Percentiles rank a stretch among this genome's conserved stretches.
These are phyloP conservation scores for Eucalyptus viminalis DNA, from an alignment of 345 rosid species.

Conservation along the genomic window DNA sequence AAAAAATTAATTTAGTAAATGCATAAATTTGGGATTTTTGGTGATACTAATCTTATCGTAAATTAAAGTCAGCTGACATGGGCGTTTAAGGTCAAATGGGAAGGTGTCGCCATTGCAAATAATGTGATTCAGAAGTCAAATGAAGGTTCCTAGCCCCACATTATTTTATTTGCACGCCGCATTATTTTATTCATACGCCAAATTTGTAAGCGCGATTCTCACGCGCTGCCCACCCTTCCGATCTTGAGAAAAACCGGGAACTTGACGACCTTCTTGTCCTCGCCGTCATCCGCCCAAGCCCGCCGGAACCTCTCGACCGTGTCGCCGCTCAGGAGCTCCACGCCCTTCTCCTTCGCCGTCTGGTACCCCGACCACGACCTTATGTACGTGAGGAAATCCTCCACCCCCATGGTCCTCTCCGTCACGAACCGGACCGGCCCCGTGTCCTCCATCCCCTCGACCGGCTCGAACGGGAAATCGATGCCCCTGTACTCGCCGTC, in stretches of 20 bases:
- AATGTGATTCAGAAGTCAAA: not conserved
- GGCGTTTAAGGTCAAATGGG: too few species aligned
- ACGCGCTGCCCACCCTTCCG: conserved; percentile 34
- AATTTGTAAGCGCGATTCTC: not conserved
- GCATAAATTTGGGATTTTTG: too few species aligned
- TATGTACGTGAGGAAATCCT: conserved; percentile 37
- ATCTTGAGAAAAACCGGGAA: conserved; percentile 56
- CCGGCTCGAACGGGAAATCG: conserved; percentile 65
- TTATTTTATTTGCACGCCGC: not conserved
- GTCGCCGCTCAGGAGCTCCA: conserved; percentile 42
- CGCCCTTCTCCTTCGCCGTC: conserved; percentile 48
- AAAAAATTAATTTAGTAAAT: too few species aligned
- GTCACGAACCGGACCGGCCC: conserved; percentile 47
- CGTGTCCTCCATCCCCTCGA: conserved; percentile 24
- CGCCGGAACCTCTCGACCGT: conserved; percentile 20
- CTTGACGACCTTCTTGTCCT: conserved; percentile 18
- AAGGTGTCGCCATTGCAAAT: too few species aligned
- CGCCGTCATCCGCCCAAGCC: conserved; percentile 47
- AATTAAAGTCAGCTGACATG: too few species aligned
- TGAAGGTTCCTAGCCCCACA: not conserved
- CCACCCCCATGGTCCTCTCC: conserved; percentile 46
- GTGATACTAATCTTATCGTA: too few species aligned
- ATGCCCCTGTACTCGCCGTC: conserved; percentile 38
- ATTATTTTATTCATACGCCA: not conserved
- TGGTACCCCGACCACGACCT: conserved; percentile 66